Conservation (phyloP, 352 stramenopile species). For the Elongisporangium undulatum region DNA sequence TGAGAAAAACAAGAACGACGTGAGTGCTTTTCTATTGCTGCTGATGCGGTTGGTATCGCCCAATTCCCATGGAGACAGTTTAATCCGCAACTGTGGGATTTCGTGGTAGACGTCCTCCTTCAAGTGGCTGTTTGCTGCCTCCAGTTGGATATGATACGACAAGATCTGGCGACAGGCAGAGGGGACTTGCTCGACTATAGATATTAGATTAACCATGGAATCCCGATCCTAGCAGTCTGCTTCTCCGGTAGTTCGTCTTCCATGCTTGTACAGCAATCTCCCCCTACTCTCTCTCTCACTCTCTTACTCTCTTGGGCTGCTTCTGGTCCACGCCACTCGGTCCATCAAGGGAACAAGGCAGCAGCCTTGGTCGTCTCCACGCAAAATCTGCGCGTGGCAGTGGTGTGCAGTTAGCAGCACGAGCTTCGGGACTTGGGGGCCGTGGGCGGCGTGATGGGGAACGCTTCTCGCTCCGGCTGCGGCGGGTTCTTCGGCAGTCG, state of each 20-base stretch:
- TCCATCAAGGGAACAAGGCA: constrained; percentile 11
- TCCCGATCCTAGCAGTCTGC: constrained; percentile 8
- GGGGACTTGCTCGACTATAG: constrained; percentile 22
- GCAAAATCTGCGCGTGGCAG: constrained; percentile 3
- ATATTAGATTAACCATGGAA: constrained; percentile 53
- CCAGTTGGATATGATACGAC: too few species aligned
- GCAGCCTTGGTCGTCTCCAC: constrained; percentile 9
- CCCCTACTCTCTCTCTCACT: constrained; percentile 5
- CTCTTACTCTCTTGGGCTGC: constrained; percentile 4
- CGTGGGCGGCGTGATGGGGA: constrained; percentile 75
- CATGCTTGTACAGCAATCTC: constrained; percentile 10
- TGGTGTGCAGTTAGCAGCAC: constrained; percentile 53
- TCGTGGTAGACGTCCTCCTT: too few species aligned
- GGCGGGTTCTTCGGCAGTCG: constrained; percentile 78
- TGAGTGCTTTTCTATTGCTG: not conserved
- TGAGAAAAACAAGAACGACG: constrained; percentile 1
- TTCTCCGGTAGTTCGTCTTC: not conserved
- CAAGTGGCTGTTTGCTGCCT: not conserved
- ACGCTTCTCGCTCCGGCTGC: constrained; percentile 78
- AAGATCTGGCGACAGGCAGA: not conserved
- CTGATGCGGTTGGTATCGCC: too few species aligned
- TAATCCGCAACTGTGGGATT: too few species aligned
- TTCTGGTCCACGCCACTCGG: constrained; percentile 9
- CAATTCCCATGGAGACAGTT: too few species aligned
- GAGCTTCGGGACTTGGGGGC: constrained; percentile 73